Evolutionary conservation across 768 basidiomycete species (phyloP), one percentile per base, ranked within the genome.

Genomic region (Mycena alexandri): DNA sequence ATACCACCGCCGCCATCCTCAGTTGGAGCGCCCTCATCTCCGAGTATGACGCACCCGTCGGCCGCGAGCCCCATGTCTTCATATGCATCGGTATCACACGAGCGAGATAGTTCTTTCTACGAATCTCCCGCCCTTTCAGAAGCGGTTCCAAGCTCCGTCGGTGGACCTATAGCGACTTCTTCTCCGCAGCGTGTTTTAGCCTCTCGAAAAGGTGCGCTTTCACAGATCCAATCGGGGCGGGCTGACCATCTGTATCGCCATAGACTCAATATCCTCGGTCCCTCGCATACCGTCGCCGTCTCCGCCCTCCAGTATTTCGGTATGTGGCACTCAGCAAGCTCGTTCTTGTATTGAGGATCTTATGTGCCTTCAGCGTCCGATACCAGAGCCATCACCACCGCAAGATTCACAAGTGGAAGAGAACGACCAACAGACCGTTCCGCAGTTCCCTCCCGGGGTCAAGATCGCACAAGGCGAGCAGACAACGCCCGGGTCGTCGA

Each of bases 41-140:
- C 93, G 36, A 95, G 93, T 75, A 81, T 94, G 65, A 94, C 93
- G 21, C 92, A 94, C 77, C 90, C 88, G 46, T 94, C 93, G 7
- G 83, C 90, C 41, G 90, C 92, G 57, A 95, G 93, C 71, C 93
- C 93, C 0, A 89, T 93, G 62, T 94, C 93, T 19, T 93, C 91
- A 7, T 91, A 86, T 41, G 91, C 92, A 13, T 87, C 86, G 54
- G 85, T 82, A 43, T 89, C 86, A 55, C 90, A 90, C 61, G 89
- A 89, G 56, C 90, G 83, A 7, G 85, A 87, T 66, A 89, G 87
- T 22, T 91, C 92, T 36, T 87, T 90, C 71, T 91, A 90, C 75
- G 87, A 89, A 69, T 93, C 93, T 10, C 92, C 93, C 62, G 87
- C 89, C 68, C 76, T 93, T 67, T 93, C 91, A 44, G 92, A 94